phyloP scores from a whole-genome alignment of 164 flowering plant genomes.

The Platanus orientalis region DNA sequence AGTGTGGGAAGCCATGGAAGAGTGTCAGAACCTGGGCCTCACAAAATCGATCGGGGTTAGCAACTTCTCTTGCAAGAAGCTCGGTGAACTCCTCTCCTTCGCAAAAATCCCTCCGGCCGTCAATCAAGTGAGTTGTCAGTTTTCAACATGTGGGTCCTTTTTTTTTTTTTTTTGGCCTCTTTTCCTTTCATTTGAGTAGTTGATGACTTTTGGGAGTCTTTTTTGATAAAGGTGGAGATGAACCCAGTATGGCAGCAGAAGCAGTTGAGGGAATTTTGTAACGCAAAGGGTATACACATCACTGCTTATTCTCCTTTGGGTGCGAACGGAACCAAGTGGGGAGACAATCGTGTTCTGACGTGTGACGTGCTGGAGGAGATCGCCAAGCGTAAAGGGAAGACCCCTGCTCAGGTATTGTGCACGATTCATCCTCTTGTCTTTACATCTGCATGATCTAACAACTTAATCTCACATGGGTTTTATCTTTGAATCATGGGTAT shows the following conservation, averaged over 20 bases:
- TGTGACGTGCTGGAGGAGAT: conserved; percentile 19
- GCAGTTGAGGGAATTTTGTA: conserved; percentile 20
- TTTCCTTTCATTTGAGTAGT: too few relatives aligned
- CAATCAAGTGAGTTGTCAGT: conserved; percentile 21
- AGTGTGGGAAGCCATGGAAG: conserved; percentile 38
- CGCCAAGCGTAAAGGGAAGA: conserved; percentile 19
- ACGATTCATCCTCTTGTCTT: too few relatives aligned
- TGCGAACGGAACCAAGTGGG: conserved; percentile 25
- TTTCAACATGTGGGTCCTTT: too few relatives aligned
- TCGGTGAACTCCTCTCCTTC: conserved; percentile 20
- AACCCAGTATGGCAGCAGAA: conserved; percentile 30
- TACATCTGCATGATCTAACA: too few relatives aligned
- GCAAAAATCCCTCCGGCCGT: conserved; percentile 42
- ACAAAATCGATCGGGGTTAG: conserved; percentile 46
- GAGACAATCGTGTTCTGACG: conserved; percentile 22
- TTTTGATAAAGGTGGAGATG: conserved; percentile 29
- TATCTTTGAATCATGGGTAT: too few relatives aligned
- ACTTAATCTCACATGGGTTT: too few relatives aligned
- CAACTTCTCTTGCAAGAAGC: conserved; percentile 43
- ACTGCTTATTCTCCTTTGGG: too few relatives aligned
- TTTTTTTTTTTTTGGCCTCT: too few relatives aligned
- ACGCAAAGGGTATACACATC: conserved; percentile 13
- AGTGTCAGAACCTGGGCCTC: conserved; percentile 35
- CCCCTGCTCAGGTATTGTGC: conserved; percentile 27
- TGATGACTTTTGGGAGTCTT: background rate